phyloP scores from a whole-genome alignment of 176 grass and related monocot genomes.

The Typha latifolia region DNA sequence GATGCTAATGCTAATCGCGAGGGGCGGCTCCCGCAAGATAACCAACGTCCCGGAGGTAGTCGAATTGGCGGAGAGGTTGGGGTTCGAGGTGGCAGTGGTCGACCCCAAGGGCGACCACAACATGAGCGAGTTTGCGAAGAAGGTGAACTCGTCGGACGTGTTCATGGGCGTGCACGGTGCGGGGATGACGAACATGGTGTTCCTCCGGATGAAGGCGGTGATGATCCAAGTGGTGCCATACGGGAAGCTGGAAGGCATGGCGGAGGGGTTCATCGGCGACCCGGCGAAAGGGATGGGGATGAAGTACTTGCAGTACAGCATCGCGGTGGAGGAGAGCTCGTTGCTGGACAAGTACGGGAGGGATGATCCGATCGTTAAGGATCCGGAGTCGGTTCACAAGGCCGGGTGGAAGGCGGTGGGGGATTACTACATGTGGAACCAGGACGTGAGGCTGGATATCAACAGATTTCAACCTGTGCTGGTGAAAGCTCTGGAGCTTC shows the following conservation, averaged over 20 bases:
- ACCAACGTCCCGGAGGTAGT: constrained; percentile 32
- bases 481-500: constrained; percentile 38
- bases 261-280: constrained; percentile 21
- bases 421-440: constrained; percentile 47
- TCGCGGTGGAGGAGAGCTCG: constrained; percentile 52
- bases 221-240: constrained; percentile 69
- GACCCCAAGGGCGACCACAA: constrained; percentile 24
- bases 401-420: constrained; percentile 38
- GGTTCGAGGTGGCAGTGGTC: constrained; percentile 46
- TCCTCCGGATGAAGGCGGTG: constrained; percentile 31
- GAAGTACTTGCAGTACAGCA: constrained; percentile 39
- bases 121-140: constrained; percentile 28
- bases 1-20: constrained; percentile 50
- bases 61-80: constrained; percentile 37
- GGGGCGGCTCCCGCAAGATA: constrained; percentile 39
- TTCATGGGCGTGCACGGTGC: constrained; percentile 67
- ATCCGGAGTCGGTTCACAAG: constrained; percentile 43
- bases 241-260: constrained; percentile 42
- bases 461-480: constrained; percentile 46
- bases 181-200: constrained; percentile 67
- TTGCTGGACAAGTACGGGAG: constrained; percentile 45
- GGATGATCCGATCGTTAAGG: constrained; percentile 50
- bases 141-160: constrained; percentile 47
- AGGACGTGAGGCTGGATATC: constrained; percentile 62
- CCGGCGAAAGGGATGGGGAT: constrained; percentile 55